Evolutionary conservation across 2,329 filamentous ascomycete genomes (phyloP).

Genomic region (Penicillium italicum): DNA sequence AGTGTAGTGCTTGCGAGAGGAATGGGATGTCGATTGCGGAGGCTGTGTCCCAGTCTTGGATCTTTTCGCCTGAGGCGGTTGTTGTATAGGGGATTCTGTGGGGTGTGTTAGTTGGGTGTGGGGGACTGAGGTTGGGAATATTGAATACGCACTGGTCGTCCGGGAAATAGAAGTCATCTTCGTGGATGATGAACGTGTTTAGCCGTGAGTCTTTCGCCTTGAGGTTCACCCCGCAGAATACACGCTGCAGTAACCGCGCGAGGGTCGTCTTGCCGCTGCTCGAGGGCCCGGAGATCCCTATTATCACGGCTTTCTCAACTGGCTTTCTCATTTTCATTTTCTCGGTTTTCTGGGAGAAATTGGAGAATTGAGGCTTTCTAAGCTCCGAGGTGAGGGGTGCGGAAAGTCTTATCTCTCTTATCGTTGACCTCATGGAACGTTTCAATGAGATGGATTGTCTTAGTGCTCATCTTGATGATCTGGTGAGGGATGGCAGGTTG

Average conservation of each 20-base stretch:
- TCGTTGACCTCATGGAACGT: not conserved
- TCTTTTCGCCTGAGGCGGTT: slow-evolving; percentile 51
- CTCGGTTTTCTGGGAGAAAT: slow-evolving; percentile 9
- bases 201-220: slow-evolving; percentile 7
- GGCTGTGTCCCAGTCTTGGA: slow-evolving; percentile 90
- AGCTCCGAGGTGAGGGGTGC: not conserved
- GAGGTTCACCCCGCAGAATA: slow-evolving; percentile 56
- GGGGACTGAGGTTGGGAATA: too few relatives aligned
- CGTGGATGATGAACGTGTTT: slow-evolving; percentile 71
- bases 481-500: not conserved
- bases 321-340: slow-evolving; percentile 2
- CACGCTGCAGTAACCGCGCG: slow-evolving; percentile 74
- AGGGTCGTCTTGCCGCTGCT: slow-evolving; percentile 95
- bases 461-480: not conserved
- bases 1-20: slow-evolving; percentile 63
- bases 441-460: not conserved
- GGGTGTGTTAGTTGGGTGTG: not conserved
- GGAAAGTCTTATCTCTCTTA: not conserved
- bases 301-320: slow-evolving; percentile 52
- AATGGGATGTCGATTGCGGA: slow-evolving; percentile 69
- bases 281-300: slow-evolving; percentile 85
- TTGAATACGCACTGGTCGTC: slow-evolving; percentile 69
- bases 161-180: slow-evolving; percentile 91
- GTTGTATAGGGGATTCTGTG: slow-evolving; percentile 46
- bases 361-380: not conserved